These are phyloP conservation scores for Eucalyptus fibrosa DNA, from an alignment of 345 rosid species.

Conservation along the genomic window DNA sequence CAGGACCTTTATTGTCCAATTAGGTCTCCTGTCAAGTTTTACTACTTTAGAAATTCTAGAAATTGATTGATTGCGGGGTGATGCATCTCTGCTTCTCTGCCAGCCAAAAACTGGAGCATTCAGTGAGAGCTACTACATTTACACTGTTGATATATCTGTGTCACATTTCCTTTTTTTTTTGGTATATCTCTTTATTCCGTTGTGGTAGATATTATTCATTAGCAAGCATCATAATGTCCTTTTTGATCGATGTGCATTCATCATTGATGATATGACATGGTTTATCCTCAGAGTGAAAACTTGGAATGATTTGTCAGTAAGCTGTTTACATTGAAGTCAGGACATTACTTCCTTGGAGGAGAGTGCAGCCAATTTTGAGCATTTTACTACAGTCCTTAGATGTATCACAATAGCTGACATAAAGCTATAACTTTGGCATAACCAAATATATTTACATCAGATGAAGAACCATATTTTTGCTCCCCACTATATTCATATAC, in stretches of 20 bases:
- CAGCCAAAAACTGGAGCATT: background rate
- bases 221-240: background rate
- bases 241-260: background rate
- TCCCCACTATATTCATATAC: background rate
- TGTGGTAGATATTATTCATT: background rate
- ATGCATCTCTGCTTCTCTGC: background rate
- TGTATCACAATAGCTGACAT: background rate
- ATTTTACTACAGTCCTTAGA: background rate
- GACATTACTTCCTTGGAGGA: background rate
- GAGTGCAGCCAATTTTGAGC: background rate
- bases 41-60: background rate
- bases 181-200: background rate
- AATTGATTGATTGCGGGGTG: background rate
- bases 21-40: background rate
- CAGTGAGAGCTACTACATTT: background rate
- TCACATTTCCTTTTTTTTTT: background rate
- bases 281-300: background rate
- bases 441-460: background rate
- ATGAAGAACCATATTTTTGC: background rate
- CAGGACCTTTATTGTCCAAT: background rate
- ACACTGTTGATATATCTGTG: background rate
- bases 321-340: background rate
- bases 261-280: background rate
- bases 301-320: background rate
- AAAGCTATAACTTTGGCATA: background rate